phyloP scores from a whole-genome alignment of 495 filamentous ascomycete species.

The Podospora tetraspora region DNA sequence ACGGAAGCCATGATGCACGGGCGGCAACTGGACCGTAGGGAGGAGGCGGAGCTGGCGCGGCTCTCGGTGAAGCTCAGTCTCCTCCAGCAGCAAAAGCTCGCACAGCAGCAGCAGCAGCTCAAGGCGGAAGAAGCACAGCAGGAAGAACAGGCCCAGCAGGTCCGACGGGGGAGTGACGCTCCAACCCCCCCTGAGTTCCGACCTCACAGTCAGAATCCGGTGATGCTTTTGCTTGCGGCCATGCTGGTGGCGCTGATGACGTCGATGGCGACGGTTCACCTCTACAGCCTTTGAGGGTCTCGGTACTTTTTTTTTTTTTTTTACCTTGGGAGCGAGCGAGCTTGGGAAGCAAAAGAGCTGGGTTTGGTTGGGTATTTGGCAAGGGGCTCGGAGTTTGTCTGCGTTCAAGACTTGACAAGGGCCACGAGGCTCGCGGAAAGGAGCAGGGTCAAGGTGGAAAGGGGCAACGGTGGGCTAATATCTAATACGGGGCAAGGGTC shows the following conservation, averaged over 20 bases:
- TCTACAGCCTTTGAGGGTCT: background rate
- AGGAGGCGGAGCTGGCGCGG: constrained; percentile 10
- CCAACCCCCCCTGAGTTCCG: background rate
- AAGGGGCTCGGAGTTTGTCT: background rate
- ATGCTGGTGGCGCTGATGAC: background rate
- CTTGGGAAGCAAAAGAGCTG: background rate
- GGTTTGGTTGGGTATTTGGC: background rate
- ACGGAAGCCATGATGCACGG: constrained; percentile 14
- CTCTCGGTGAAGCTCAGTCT: background rate
- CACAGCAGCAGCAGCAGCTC: constrained; percentile 2
- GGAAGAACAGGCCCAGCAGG: background rate
- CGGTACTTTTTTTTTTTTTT: background rate
- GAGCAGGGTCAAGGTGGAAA: background rate
- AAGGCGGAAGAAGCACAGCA: background rate
- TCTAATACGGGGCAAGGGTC: background rate
- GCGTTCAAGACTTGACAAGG: background rate
- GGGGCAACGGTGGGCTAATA: background rate
- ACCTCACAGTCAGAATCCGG: background rate
- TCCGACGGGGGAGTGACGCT: background rate
- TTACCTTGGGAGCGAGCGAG: background rate
- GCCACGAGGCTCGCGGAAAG: background rate
- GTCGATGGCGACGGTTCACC: background rate
- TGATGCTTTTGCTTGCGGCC: background rate
- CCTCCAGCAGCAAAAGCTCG: constrained; percentile 6
- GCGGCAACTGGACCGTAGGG: constrained; percentile 10